phyloP scores from a whole-genome alignment of 176 grass and related monocot species.

The Tillandsia leiboldiana region DNA sequence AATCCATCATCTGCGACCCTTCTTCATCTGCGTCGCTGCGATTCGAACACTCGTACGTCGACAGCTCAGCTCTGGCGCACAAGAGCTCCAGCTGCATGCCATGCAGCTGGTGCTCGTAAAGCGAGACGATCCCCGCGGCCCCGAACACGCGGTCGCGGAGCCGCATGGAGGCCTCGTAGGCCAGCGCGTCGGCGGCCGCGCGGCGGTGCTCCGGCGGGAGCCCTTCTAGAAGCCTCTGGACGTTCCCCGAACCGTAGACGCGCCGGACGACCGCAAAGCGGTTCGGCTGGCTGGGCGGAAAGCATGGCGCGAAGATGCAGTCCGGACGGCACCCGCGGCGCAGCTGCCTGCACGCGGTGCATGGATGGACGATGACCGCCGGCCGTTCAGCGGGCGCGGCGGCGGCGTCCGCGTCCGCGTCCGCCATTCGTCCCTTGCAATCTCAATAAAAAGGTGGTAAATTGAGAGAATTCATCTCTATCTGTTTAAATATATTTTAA shows the following conservation, averaged over 20 bases:
- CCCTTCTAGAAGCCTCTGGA: constrained; percentile 25
- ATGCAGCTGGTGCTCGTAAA: constrained; percentile 22
- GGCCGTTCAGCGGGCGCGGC: too few relatives aligned
- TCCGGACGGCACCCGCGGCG: constrained; percentile 16
- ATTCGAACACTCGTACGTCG: constrained; percentile 4
- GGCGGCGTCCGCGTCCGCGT: constrained; percentile 3
- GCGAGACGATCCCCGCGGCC: constrained; percentile 20
- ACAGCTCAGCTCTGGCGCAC: constrained; percentile 19
- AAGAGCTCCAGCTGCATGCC: constrained; percentile 24
- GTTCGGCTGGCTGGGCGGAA: constrained; percentile 17
- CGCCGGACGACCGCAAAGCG: constrained; percentile 23
- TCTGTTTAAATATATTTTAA: too few relatives aligned
- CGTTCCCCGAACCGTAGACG: constrained; percentile 22
- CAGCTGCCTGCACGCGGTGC: constrained; percentile 21
- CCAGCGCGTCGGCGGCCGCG: constrained; percentile 26
- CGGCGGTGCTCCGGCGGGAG: constrained; percentile 18
- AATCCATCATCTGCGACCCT: too few relatives aligned
- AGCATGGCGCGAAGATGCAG: constrained; percentile 28
- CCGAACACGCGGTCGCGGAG: constrained; percentile 24
- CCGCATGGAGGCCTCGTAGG: constrained; percentile 23
- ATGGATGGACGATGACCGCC: constrained; percentile 1
- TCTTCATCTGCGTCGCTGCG: too few relatives aligned
- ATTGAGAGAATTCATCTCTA: too few relatives aligned
- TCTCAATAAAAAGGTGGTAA: too few relatives aligned
- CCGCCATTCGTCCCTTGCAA: background rate